These are phyloP conservation scores for Aphanocladium album DNA, from an alignment of 2,329 filamentous ascomycete genomes.

Conservation along the genomic window DNA sequence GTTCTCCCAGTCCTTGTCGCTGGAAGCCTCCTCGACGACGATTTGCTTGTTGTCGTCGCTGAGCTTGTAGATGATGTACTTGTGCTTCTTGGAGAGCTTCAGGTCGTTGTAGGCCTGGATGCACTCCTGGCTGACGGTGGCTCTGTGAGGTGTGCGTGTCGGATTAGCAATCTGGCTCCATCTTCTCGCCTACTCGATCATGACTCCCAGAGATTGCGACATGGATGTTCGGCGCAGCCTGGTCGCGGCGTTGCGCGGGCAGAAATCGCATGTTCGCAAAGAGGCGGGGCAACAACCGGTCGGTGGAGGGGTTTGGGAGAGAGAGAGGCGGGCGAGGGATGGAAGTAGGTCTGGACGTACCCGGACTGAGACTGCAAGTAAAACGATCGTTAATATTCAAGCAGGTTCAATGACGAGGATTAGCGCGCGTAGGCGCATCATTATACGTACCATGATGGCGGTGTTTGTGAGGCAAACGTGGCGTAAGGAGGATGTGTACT, in stretches of 20 bases:
- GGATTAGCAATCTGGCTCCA: background rate
- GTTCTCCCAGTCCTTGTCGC: conserved; percentile 60
- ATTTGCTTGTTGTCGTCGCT: conserved; percentile 79
- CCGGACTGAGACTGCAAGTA: conserved; percentile 59
- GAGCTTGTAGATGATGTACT: conserved; percentile 87
- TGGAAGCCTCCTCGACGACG: conserved; percentile 69
- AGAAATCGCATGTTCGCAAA: conserved; percentile 8
- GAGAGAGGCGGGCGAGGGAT: conserved; percentile 4
- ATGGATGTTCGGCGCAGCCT: background rate
- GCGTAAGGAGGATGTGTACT: conserved; percentile 4
- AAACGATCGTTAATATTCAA: background rate
- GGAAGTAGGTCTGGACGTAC: conserved; percentile 42
- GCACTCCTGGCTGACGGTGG: conserved; percentile 67
- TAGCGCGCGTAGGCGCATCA: background rate
- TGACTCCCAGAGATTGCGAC: background rate
- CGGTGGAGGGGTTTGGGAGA: conserved; percentile 11
- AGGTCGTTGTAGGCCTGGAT: conserved; percentile 70
- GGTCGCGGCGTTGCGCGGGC: background rate
- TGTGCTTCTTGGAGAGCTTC: conserved; percentile 75
- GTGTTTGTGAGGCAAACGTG: conserved; percentile 2
- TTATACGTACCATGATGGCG: conserved; percentile 11
- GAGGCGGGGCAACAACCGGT: background rate
- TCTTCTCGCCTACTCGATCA: background rate
- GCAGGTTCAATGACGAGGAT: background rate
- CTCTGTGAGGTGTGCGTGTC: conserved; percentile 42